Evolutionary conservation across 768 basidiomycete genomes (phyloP), one percentile per base, ranked within the genome.

Genomic region (Boletus bicolor): DNA sequence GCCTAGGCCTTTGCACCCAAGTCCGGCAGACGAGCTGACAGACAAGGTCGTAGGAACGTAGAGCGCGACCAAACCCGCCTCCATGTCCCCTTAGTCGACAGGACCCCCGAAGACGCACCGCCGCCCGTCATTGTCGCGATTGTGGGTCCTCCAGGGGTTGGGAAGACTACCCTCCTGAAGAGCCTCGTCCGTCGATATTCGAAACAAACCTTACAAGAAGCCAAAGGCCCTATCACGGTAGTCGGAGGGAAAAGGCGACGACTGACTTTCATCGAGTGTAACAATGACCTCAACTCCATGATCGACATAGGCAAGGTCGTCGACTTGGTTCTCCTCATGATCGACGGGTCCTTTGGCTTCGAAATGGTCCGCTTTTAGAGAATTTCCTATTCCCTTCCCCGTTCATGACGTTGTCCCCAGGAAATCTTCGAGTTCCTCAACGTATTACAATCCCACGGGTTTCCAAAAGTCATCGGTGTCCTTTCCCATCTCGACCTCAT

Each of bases 401-500:
- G 0, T 48, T 47, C 44, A 42, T 57, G 21, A 38, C 26, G 4
- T 34, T n/a, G 7, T 24, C 11, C 19, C 28, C 67, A 98, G 95
- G 97, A 98, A 85, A 93, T 93, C 0, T 98, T 99, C 65, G 97
- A 99, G 73, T 98, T 98, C 61, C 86, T 99, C 53, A 98, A 98
- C 64, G 86, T 98, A 64, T 86, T 99, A 26, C 94, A 98, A 76
- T 81, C 93, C 0, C 97, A 99, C 68, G 97, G 97, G 34, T 96
- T 99, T 70, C 97, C 97, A 3, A 99, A 98, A 79, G 93, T 98
- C 64, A 93, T 99, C 58, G 96, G 97, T 53, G 74, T 99, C 55
- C 88, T 99, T 45, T 89, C 93, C 45, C 97, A 99, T 72, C 85
- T 98, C 41, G 97, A 98, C 73, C 87, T 99, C 60, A 90, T 99